Evolutionary conservation across 306 rosid genomes (phyloP).

Genomic region (Cucumis cinereus): DNA sequence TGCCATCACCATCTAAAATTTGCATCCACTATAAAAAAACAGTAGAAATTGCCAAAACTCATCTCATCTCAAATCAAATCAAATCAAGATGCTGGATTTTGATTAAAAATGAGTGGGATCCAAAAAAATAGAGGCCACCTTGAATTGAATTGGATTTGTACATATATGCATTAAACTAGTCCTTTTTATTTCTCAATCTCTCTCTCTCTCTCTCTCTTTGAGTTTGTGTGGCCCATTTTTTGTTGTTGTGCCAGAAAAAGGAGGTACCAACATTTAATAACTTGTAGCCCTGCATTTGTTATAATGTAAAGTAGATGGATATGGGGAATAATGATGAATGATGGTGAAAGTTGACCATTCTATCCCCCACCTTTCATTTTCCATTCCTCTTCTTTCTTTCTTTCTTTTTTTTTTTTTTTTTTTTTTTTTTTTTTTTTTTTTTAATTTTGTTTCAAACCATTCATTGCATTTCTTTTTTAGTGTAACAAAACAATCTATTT

Average conservation of each 20-base stretch:
- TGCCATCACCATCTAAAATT: neutral
- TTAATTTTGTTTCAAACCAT: neutral
- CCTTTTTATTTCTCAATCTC: too few species aligned
- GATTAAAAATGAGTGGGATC: neutral
- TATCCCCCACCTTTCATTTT: neutral
- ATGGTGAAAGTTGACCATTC: neutral
- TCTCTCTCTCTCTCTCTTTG: too few species aligned
- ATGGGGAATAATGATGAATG: constrained; percentile 5
- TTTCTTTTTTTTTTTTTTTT: too few species aligned
- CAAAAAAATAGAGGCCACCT: neutral
- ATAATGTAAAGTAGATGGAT: neutral
- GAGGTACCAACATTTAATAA: constrained; percentile 1
- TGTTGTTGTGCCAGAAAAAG: neutral
- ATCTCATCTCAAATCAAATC: neutral
- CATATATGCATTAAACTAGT: neutral
- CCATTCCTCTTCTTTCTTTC: too few species aligned
- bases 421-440: neutral
- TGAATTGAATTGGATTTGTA: neutral
- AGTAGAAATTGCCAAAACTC: neutral
- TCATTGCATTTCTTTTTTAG: neutral
- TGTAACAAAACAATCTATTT: neutral
- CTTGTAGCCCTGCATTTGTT: neutral
- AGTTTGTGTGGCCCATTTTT: neutral
- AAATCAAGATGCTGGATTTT: neutral
- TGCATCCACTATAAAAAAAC: neutral